Percentiles rank a stretch among this genome's conserved stretches.
phyloP scores from a whole-genome alignment of 495 filamentous ascomycete species.

The Penicillium dipodomyicola region DNA sequence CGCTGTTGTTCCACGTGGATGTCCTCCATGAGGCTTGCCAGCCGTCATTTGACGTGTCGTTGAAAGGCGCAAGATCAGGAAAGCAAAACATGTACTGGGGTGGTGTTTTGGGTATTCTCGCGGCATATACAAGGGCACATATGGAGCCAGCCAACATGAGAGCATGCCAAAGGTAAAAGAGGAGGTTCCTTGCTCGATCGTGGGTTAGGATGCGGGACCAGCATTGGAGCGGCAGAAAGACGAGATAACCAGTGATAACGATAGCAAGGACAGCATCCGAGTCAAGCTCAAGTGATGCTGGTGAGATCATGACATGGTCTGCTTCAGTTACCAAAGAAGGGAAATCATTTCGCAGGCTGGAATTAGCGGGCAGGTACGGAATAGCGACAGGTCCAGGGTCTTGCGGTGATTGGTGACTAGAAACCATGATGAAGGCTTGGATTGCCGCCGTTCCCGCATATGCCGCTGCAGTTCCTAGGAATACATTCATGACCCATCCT shows the following conservation, averaged over 20 bases:
- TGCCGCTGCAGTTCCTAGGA: slow-evolving; percentile 34
- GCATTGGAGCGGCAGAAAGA: slow-evolving; percentile 37
- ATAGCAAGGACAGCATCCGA: slow-evolving; percentile 37
- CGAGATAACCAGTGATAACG: slow-evolving; percentile 39
- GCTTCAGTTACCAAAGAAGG: slow-evolving; percentile 27
- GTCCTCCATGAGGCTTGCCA: slow-evolving; percentile 27
- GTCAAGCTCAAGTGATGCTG: slow-evolving; percentile 34
- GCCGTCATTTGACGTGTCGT: slow-evolving; percentile 27
- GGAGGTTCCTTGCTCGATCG: slow-evolving; percentile 25
- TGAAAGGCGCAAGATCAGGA: slow-evolving; percentile 25
- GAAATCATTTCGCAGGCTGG: slow-evolving; percentile 20
- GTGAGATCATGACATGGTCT: slow-evolving; percentile 21
- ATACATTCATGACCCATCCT: slow-evolving; percentile 35
- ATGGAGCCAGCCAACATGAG: slow-evolving; percentile 36
- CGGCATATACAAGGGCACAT: slow-evolving; percentile 28
- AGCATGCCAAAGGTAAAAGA: slow-evolving; percentile 34
- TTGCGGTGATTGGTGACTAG: slow-evolving; percentile 14
- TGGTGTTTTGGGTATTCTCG: slow-evolving; percentile 15
- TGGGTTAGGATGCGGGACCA: slow-evolving; percentile 33
- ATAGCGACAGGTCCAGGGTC: slow-evolving; percentile 24
- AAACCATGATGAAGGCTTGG: slow-evolving; percentile 35
- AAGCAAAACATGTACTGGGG: slow-evolving; percentile 38
- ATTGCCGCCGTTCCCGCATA: slow-evolving; percentile 39
- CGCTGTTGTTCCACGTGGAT: slow-evolving; percentile 32
- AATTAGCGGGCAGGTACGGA: slow-evolving; percentile 23